Percentiles rank a stretch among this genome's conserved stretches.
phyloP scores from a whole-genome alignment of 768 basidiomycete genomes.

The Rhizopogon sp. region DNA sequence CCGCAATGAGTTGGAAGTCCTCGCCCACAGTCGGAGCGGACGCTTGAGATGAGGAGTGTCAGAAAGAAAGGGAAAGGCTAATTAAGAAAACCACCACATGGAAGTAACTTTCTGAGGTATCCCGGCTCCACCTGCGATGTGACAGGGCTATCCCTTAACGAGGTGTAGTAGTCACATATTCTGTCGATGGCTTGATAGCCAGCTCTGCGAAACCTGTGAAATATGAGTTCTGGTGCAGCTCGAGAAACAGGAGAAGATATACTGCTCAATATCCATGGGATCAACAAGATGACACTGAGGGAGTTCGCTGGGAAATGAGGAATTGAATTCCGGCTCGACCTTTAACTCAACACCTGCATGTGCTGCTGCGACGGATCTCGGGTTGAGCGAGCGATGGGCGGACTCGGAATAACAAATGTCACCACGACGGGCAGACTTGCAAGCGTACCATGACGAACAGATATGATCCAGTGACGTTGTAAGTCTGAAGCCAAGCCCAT shows the following conservation, averaged over 20 bases:
- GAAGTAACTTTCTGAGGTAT: constrained; percentile 66
- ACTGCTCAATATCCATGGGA: constrained; percentile 47
- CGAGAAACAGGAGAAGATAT: constrained; percentile 5
- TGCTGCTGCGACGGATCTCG: no score
- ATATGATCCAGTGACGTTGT: no score
- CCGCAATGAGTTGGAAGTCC: constrained; percentile 64
- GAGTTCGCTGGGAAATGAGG: no score
- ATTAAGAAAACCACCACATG: constrained; percentile 35
- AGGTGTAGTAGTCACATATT: constrained; percentile 38
- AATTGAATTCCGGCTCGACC: no score
- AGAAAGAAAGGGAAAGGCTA: background rate
- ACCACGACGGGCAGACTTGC: no score
- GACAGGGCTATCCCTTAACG: constrained; percentile 60
- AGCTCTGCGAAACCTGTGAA: constrained; percentile 69
- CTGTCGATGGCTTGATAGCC: constrained; percentile 76
- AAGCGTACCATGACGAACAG: no score
- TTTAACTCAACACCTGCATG: no score
- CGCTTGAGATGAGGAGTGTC: constrained; percentile 27
- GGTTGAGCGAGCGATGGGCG: no score
- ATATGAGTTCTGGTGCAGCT: background rate
- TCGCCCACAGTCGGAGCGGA: constrained; percentile 68
- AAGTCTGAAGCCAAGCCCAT: no score
- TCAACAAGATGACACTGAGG: background rate
- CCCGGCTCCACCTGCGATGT: constrained; percentile 77
- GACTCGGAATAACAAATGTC: no score